Evolutionary conservation across 1,284 basidiomycete species (phyloP).

Genomic region (Ganoderma lingzhi): DNA sequence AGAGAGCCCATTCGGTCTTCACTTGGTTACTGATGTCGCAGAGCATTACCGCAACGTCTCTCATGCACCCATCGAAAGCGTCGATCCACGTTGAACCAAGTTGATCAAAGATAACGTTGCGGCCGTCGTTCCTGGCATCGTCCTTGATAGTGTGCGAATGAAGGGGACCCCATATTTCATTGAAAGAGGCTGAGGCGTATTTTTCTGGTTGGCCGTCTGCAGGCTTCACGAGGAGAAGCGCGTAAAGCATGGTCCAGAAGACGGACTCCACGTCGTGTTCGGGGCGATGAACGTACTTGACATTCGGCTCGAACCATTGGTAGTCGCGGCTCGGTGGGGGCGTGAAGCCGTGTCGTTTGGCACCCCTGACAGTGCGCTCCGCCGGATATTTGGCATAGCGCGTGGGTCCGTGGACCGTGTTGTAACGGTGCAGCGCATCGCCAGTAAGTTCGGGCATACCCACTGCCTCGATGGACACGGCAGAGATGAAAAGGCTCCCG

Average conservation of each 20-base stretch:
- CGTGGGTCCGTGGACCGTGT: background rate
- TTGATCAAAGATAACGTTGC: background rate
- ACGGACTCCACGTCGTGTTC: conserved; percentile 9
- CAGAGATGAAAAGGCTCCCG: background rate
- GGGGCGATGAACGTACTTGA: background rate
- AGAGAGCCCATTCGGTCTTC: background rate
- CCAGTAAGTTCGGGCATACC: conserved; percentile 4
- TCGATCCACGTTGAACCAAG: background rate
- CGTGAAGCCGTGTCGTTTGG: background rate
- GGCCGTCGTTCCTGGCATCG: background rate
- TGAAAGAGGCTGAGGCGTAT: background rate
- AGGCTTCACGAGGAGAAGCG: background rate
- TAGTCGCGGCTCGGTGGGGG: background rate
- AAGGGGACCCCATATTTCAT: background rate
- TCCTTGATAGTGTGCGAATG: background rate
- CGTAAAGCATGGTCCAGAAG: conserved; percentile 2
- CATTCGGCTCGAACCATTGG: no score
- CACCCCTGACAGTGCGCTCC: background rate
- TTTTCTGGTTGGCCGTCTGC: background rate
- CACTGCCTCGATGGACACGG: background rate
- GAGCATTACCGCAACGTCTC: background rate
- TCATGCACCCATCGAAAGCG: background rate
- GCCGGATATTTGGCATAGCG: background rate
- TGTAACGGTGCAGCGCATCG: background rate
- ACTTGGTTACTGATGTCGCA: background rate